Percentiles rank a stretch among this genome's conserved stretches.
Conservation (phyloP, 257 asterid genomes). For the Primulina eburnea region DNA sequence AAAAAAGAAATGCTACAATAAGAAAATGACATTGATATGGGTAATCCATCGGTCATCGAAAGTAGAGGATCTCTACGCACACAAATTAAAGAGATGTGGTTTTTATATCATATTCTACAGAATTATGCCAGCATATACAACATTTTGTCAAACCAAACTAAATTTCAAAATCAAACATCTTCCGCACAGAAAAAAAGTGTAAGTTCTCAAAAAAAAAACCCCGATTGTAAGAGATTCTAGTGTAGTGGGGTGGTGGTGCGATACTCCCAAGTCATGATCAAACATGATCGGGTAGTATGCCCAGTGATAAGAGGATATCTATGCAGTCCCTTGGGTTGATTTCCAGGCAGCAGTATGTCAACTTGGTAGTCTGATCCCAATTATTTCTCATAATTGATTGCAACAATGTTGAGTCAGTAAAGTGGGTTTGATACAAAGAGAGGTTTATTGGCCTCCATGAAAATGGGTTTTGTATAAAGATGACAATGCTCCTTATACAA, state of each 20-base stretch:
- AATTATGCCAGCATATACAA: background rate
- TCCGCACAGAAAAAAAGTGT: no score
- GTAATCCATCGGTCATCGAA: background rate
- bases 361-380: slow-evolving; percentile 13
- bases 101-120: no score
- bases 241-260: no score
- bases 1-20: background rate
- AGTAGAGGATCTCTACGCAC: background rate
- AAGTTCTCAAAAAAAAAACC: no score
- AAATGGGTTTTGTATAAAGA: slow-evolving; percentile 11
- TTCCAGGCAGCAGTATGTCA: slow-evolving; percentile 6
- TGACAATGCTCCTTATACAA: slow-evolving; percentile 3
- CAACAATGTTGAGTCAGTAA: slow-evolving; percentile 15
- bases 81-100: background rate
- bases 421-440: background rate
- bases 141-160: no score
- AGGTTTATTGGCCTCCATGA: slow-evolving; percentile 7
- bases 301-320: no score
- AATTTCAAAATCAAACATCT: no score
- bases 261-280: background rate
- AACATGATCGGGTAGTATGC: background rate
- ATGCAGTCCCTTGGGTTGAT: background rate
- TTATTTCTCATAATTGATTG: background rate
- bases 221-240: no score
- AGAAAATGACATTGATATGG: background rate